Percentiles rank a stretch among this genome's conserved stretches.
Evolutionary conservation across 768 basidiomycete genomes (phyloP).

Genomic region (Mycena sanguinolenta): DNA sequence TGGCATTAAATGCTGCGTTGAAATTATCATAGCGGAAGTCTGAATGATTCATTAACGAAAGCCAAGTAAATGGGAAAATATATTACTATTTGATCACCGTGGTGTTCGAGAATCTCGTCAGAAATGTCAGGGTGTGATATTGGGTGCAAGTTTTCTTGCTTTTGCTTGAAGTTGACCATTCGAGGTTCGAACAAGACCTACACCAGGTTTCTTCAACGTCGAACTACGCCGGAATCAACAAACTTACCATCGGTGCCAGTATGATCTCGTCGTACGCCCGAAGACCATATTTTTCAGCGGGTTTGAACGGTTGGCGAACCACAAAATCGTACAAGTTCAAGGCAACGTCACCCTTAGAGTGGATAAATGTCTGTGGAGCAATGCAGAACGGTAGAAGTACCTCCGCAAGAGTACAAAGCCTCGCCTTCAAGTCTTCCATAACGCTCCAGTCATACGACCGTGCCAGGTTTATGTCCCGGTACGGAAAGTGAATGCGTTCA

Average conservation of each 20-base stretch:
- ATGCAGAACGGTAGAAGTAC: constrained; percentile 57
- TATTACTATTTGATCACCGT: constrained; percentile 64
- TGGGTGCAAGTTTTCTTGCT: constrained; percentile 64
- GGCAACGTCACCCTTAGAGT: constrained; percentile 83
- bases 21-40: constrained; percentile 94
- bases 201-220: constrained; percentile 3
- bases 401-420: constrained; percentile 89
- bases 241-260: constrained; percentile 89
- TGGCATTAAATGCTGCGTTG: constrained; percentile 84
- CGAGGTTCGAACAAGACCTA: constrained; percentile 85
- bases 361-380: constrained; percentile 7
- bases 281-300: constrained; percentile 89
- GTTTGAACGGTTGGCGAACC: constrained; percentile 79
- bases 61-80: constrained; percentile 14
- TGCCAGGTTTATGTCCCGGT: constrained; percentile 83
- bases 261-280: constrained; percentile 97
- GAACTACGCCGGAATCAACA: background rate
- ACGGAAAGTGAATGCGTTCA: constrained; percentile 88
- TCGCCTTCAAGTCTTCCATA: constrained; percentile 91
- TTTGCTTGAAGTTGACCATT: constrained; percentile 89
- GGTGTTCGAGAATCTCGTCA: constrained; percentile 79
- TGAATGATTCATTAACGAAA: constrained; percentile 46
- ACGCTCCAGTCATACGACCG: constrained; percentile 89
- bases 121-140: constrained; percentile 73
- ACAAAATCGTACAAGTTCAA: constrained; percentile 92